phyloP scores from a whole-genome alignment of 805 yeast species.

The Candida saitoana region DNA sequence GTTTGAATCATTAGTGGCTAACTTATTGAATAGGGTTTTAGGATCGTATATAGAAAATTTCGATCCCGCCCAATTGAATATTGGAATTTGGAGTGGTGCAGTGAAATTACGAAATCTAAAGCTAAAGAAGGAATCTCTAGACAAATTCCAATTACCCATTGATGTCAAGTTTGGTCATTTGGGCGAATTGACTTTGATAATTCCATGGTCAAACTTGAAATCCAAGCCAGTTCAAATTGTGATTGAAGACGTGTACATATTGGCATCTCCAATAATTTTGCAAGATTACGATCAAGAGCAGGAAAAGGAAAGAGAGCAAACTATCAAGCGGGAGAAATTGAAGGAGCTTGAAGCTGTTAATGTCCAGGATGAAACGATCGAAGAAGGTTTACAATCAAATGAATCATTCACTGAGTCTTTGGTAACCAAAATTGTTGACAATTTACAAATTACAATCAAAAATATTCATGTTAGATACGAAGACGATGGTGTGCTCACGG shows the following conservation, averaged over 20 bases:
- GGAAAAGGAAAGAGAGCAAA: conserved; percentile 55
- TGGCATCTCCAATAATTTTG: conserved; percentile 71
- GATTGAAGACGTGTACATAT: conserved; percentile 79
- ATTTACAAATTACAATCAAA: conserved; percentile 83
- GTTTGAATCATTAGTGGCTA: conserved; percentile 67
- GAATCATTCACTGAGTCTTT: conserved; percentile 85
- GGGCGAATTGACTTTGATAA: conserved; percentile 84
- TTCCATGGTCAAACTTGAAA: conserved; percentile 95
- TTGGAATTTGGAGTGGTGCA: conserved; percentile 98
- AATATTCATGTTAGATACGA: conserved; percentile 92
- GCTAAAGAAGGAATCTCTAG: conserved; percentile 84
- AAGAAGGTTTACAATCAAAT: conserved; percentile 46
- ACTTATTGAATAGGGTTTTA: conserved; percentile 54
- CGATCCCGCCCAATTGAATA: conserved; percentile 90
- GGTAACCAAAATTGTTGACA: conserved; percentile 86
- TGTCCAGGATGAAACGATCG: conserved; percentile 32
- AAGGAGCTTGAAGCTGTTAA: conserved; percentile 64
- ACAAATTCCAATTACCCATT: conserved; percentile 78
- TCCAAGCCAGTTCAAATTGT: conserved; percentile 86
- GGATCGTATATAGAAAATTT: conserved; percentile 88
- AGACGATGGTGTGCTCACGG: conserved; percentile 68
- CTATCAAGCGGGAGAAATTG: conserved; percentile 62
- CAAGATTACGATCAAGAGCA: conserved; percentile 53
- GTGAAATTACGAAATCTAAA: conserved; percentile 76
- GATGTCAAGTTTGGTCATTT: conserved; percentile 86